Base-by-base conservation (phyloP, 176 grass and related monocot species). In the Ananas comosus region DNA sequence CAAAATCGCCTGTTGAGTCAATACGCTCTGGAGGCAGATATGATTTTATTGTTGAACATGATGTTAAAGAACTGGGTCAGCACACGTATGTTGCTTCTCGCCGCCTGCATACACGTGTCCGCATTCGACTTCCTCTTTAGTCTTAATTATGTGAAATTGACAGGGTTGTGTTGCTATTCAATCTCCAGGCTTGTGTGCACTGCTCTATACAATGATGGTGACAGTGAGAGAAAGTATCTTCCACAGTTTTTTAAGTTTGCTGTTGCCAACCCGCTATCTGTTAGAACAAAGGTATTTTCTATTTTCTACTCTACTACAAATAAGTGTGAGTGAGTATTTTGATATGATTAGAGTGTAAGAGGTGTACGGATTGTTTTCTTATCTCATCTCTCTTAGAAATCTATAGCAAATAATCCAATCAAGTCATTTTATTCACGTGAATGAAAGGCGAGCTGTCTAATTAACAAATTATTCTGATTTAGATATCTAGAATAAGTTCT, bases 241-340 rank as follows among this genome's bases (percentile, higher is more conserved):
- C 94, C 94, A 13, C 94, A 99, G 74, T 99, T 99, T 84, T 99
- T 99, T 77, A 99, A 99, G 67, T 99, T 99, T 63, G 75, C 78
- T 63, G 90, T 99, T 68, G 86, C 85, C 63, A 99, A 99, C 64
- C 94, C 94, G 64, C 86, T 99, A 24, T 93, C 94, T 80, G 94
- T 99, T 76, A 85, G 85, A 90, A 99, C 95, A 79, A 99, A 99
- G 95, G 90, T 99, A 94, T 68, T 18, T 12, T 73, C 9, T 64
- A 79, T 29, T 64, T 56, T 17, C 78, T 51, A 64, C 33, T 42
- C 4, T 42, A 42, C 33, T 42, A 42, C 33, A 42, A 42, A 42
- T 6, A 42, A 42, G 33, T 42, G 33, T 42, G 33, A 42, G 33
- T 42, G 33, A 42, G 33, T 42, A 42, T 42, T 42, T 42, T 42